Evolutionary conservation across 2,329 filamentous ascomycete genomes (phyloP).

Genomic region (Xylariales sp.): DNA sequence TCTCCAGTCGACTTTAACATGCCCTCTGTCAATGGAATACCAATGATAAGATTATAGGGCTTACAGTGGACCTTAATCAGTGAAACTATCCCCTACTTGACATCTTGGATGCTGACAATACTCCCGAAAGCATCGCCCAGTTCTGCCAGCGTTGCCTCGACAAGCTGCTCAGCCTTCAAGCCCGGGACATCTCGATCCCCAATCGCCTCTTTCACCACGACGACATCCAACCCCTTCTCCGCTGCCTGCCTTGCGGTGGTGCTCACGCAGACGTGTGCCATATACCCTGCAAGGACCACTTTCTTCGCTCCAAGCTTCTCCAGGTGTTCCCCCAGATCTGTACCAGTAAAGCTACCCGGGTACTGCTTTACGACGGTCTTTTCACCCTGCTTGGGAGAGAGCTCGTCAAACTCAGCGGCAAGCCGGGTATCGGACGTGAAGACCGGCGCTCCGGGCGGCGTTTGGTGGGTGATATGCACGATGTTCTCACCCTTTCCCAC

Average conservation of each 20-base stretch:
- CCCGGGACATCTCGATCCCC: slow-evolving; percentile 65
- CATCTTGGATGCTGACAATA: no score
- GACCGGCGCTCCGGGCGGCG: slow-evolving; percentile 56
- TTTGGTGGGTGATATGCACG: slow-evolving; percentile 58
- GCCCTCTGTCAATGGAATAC: no score
- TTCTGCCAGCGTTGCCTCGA: no score
- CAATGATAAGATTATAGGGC: no score
- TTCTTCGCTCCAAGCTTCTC: slow-evolving; percentile 48
- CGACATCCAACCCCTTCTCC: slow-evolving; percentile 59
- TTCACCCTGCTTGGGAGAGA: slow-evolving; percentile 50
- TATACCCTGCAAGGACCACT: slow-evolving; percentile 57
- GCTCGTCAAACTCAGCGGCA: slow-evolving; percentile 56
- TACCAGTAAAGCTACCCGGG: slow-evolving; percentile 57
- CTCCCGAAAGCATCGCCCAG: no score
- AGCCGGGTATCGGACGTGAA: slow-evolving; percentile 60
- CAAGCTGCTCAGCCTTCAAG: slow-evolving; percentile 47
- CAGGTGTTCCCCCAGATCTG: slow-evolving; percentile 52
- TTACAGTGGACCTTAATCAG: no score
- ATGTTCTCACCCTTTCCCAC: slow-evolving; percentile 40
- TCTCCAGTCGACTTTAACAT: no score
- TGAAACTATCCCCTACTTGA: no score
- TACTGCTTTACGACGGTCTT: slow-evolving; percentile 53
- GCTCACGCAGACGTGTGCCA: slow-evolving; percentile 61
- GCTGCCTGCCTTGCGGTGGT: slow-evolving; percentile 58
- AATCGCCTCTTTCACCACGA: slow-evolving; percentile 57